A percentile compares a stretch with the other conserved stretches of the same genome.
Evolutionary conservation across 345 rosid genomes (phyloP).

Genomic region (Capsella bursapastoris): DNA sequence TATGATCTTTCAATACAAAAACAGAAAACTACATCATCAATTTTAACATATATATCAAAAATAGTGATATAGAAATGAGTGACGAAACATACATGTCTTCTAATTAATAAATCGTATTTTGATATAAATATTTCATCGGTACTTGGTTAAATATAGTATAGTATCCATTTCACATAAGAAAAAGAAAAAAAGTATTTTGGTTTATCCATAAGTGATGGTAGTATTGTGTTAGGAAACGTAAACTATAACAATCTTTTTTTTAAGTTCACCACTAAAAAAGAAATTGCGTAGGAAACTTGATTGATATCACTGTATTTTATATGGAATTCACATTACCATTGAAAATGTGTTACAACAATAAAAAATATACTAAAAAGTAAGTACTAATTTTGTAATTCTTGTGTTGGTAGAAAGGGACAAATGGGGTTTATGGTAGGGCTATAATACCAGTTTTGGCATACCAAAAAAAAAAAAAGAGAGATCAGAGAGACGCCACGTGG

Average conservation of each 20-base stretch:
- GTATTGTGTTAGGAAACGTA: neutral
- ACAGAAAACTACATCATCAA: too few species aligned
- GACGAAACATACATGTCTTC: neutral
- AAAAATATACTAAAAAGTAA: too few species aligned
- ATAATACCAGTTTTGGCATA: conserved; percentile 35
- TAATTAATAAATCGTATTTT: neutral
- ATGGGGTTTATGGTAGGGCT: conserved; percentile 10
- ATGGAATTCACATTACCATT: neutral
- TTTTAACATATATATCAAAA: neutral
- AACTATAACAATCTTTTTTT: neutral
- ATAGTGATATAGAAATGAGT: neutral
- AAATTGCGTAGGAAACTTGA: conserved; percentile 27
- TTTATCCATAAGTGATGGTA: neutral
- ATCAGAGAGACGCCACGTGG: conserved; percentile 28
- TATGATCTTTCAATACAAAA: too few species aligned
- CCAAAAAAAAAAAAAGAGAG: conserved; percentile 1
- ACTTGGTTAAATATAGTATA: neutral
- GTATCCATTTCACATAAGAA: neutral
- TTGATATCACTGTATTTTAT: neutral
- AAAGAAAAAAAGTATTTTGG: neutral
- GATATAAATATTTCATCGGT: neutral
- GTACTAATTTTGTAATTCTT: too few species aligned
- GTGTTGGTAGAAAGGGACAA: conserved; percentile 30
- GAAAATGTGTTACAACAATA: too few species aligned
- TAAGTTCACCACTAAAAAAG: neutral